Conservation (phyloP, 768 basidiomycete genomes). For the Mycena albidolilacea region DNA sequence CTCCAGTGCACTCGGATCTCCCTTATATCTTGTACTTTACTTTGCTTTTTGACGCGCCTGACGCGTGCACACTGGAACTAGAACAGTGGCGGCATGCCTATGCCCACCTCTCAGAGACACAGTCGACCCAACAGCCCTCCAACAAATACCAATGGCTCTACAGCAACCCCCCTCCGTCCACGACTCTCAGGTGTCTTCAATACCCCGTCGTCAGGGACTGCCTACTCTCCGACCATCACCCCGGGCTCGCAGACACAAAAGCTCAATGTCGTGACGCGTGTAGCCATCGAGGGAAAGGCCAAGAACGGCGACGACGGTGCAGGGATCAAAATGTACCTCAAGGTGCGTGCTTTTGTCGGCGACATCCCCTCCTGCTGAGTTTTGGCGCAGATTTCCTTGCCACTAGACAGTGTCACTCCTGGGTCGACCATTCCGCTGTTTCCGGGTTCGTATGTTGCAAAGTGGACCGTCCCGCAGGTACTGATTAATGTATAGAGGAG, state of each 20-base stretch:
- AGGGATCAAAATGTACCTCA: slow-evolving; percentile 82
- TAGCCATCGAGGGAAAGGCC: slow-evolving; percentile 82
- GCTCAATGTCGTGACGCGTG: slow-evolving; percentile 70
- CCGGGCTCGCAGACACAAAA: slow-evolving; percentile 27
- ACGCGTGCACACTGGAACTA: slow-evolving; percentile 13
- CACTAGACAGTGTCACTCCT: slow-evolving; percentile 76
- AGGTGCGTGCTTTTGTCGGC: slow-evolving; percentile 57
- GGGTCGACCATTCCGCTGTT: slow-evolving; percentile 81
- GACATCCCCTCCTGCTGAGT: not conserved
- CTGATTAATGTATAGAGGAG: slow-evolving; percentile 68
- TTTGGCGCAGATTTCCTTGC: slow-evolving; percentile 69
- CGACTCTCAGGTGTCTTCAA: slow-evolving; percentile 28
- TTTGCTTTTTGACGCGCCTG: slow-evolving; percentile 31
- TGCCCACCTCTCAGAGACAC: slow-evolving; percentile 31
- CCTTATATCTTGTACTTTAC: slow-evolving; percentile 20
- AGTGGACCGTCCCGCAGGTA: not conserved
- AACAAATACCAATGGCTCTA: slow-evolving; percentile 6
- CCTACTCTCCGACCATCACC: slow-evolving; percentile 35
- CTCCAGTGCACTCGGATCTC: not conserved
- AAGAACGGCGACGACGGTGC: slow-evolving; percentile 77
- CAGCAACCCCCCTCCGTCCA: slow-evolving; percentile 27
- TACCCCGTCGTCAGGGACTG: slow-evolving; percentile 32
- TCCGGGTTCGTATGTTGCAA: slow-evolving; percentile 64
- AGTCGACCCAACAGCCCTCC: slow-evolving; percentile 36
- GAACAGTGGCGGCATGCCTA: slow-evolving; percentile 24